Conservation (phyloP, 805 yeast species). For the Debaryomyces hansenii region DNA sequence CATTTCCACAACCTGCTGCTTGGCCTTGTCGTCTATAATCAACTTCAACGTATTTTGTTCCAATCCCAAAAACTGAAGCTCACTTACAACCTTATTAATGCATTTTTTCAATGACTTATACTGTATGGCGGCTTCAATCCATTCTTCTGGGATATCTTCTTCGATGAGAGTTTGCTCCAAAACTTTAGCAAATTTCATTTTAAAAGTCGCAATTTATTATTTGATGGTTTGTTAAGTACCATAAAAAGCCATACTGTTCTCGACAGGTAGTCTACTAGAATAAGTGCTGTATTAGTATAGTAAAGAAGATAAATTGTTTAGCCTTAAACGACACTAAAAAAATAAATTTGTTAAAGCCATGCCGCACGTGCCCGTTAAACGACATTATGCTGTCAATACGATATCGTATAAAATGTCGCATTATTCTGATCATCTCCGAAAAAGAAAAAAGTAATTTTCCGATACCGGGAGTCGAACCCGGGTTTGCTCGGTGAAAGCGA, state of each 20-base stretch:
- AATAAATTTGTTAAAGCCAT: no score
- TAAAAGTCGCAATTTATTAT: not conserved
- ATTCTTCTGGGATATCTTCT: conserved; percentile 62
- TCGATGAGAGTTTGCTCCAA: conserved; percentile 62
- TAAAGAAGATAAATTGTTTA: no score
- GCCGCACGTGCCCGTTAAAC: no score
- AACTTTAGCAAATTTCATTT: conserved; percentile 76
- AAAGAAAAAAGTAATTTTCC: conserved; percentile 38
- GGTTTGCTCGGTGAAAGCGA: conserved; percentile 56
- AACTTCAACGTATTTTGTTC: conserved; percentile 44
- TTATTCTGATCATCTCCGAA: not conserved
- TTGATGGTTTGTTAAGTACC: no score
- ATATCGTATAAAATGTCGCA: no score
- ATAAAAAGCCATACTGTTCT: no score
- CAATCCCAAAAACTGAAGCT: conserved; percentile 59
- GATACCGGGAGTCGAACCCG: conserved; percentile 89
- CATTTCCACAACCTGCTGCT: conserved; percentile 28
- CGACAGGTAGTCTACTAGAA: no score
- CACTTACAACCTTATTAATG: conserved; percentile 63
- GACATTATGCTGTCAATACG: no score
- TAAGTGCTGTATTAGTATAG: no score
- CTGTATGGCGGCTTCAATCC: conserved; percentile 70
- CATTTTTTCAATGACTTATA: conserved; percentile 70
- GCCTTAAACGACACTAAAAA: no score
- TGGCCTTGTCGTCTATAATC: conserved; percentile 28